phyloP scores from a whole-genome alignment of 1,284 basidiomycete genomes.

The Sanghuangporus weigelae region DNA sequence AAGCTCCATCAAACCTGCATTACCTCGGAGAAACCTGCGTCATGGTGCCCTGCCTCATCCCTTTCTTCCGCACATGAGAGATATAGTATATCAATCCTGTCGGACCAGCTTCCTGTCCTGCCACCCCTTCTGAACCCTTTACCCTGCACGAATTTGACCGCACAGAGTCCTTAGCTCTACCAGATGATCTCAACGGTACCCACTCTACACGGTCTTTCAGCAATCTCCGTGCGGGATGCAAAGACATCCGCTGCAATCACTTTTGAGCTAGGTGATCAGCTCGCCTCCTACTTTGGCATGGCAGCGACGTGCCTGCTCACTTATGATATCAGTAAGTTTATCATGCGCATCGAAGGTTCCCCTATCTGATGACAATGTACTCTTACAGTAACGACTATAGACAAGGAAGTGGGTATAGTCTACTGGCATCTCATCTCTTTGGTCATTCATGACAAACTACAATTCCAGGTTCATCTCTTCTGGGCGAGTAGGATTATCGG shows the following conservation, averaged over 20 bases:
- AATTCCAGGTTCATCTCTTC: neutral
- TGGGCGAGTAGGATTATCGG: neutral
- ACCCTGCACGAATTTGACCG: neutral
- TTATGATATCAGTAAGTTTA: neutral
- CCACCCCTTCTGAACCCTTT: neutral
- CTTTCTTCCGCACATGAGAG: neutral
- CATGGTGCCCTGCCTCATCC: neutral
- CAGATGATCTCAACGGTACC: neutral
- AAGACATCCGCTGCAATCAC: neutral
- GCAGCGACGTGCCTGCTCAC: conserved; percentile 2
- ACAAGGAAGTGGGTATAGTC: neutral
- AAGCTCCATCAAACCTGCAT: neutral
- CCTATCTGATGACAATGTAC: neutral
- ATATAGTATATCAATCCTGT: neutral
- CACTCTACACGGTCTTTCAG: neutral
- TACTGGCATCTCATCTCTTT: neutral
- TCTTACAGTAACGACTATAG: neutral
- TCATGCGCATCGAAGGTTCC: neutral
- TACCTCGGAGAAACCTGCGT: neutral
- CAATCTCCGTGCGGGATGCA: neutral
- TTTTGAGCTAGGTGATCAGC: neutral
- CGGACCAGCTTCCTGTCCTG: neutral
- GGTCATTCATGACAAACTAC: neutral
- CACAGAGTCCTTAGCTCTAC: neutral
- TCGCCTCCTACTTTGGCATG: conserved; percentile 5